phyloP scores from a whole-genome alignment of 1,284 basidiomycete genomes.

The Vanrija pseudolonga region DNA sequence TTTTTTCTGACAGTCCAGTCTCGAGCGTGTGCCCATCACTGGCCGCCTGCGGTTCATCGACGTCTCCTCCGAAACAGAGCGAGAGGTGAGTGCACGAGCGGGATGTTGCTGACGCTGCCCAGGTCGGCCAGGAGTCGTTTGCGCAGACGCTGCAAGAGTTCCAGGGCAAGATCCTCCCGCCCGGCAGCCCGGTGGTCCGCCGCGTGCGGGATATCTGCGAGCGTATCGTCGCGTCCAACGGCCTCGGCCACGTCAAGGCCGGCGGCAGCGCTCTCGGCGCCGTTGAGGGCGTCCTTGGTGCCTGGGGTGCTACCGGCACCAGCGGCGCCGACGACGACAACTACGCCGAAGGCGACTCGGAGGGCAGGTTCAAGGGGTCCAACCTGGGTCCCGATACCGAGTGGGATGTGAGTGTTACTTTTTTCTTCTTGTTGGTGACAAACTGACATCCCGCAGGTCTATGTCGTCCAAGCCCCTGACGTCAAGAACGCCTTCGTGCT shows the following conservation, averaged over 20 bases:
- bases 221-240: conserved; percentile 68
- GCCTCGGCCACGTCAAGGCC: conserved; percentile 61
- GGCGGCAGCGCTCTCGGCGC: conserved; percentile 32
- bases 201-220: conserved; percentile 68
- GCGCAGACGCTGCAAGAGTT: conserved; percentile 15
- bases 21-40: conserved; percentile 76
- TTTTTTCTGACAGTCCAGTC: conserved; percentile 51
- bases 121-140: conserved; percentile 13
- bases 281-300: conserved; percentile 30
- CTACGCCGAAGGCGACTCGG: conserved; percentile 1
- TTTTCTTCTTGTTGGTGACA: neutral
- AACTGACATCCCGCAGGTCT: conserved; percentile 53
- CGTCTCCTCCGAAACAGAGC: conserved; percentile 60
- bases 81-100: conserved; percentile 42
- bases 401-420: conserved; percentile 42
- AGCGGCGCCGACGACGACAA: conserved; percentile 20
- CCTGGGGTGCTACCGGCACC: conserved; percentile 18
- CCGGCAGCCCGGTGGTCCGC: conserved; percentile 61
- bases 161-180: conserved; percentile 56
- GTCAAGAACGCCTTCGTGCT: conserved; percentile 76
- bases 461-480: conserved; percentile 72
- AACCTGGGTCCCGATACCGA: conserved; percentile 29
- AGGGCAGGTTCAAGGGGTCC: neutral
- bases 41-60: conserved; percentile 83
- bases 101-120: neutral